Conservation (phyloP, 2,329 filamentous ascomycete species). For the Mariannaea elegans region DNA sequence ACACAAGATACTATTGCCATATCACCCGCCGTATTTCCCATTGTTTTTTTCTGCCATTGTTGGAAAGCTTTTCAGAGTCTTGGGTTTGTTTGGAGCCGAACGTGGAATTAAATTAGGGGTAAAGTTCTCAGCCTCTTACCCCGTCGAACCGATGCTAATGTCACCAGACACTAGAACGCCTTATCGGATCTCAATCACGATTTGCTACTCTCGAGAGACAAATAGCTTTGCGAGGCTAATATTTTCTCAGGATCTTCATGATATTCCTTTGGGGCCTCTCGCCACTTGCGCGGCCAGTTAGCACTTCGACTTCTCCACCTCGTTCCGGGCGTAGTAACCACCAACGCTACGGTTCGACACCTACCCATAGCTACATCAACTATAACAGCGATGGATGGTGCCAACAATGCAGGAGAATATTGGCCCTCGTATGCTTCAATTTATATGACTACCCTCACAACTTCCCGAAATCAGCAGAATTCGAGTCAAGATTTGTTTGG, state of each 20-base stretch:
- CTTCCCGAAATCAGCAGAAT: neutral
- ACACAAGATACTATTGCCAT: neutral
- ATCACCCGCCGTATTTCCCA: constrained; percentile 7
- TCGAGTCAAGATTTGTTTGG: neutral
- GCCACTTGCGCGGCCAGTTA: constrained; percentile 8
- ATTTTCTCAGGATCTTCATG: constrained; percentile 1
- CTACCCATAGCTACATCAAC: neutral
- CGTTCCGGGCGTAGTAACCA: neutral
- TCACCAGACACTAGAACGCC: constrained; percentile 1
- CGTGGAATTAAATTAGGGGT: constrained; percentile 14
- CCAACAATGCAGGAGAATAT: neutral
- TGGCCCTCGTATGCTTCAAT: neutral
- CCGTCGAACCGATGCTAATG: neutral
- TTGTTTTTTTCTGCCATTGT: constrained; percentile 10
- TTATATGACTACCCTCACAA: neutral
- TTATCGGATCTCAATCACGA: neutral
- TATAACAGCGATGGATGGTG: neutral
- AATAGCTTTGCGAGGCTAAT: constrained; percentile 4
- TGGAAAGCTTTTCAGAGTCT: constrained; percentile 2
- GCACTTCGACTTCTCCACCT: constrained; percentile 2
- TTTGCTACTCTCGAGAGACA: neutral
- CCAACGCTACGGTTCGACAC: neutral
- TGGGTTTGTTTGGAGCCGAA: constrained; percentile 9
- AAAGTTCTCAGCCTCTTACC: neutral
- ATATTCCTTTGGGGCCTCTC: constrained; percentile 9